Percentiles rank a stretch among this genome's conserved stretches.
phyloP scores from a whole-genome alignment of 1,284 basidiomycete species.

The Leccinum solheimii region DNA sequence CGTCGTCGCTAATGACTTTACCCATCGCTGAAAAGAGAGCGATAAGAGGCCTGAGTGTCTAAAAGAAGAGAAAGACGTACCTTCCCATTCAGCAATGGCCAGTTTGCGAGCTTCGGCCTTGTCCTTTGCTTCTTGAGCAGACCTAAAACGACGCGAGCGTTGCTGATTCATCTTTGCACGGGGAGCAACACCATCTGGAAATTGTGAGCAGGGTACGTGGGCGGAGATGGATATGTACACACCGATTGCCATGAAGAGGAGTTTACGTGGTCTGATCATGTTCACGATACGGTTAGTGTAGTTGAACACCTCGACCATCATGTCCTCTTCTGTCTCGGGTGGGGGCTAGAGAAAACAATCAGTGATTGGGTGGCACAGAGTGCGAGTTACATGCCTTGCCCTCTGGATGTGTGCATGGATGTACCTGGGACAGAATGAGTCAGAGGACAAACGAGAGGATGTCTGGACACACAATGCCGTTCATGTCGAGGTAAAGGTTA shows the following conservation, averaged over 20 bases:
- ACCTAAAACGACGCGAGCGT: constrained; percentile 92
- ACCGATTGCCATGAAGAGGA: constrained; percentile 99
- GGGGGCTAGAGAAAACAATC: constrained; percentile 59
- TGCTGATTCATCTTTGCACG: constrained; percentile 99
- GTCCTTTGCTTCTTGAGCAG: constrained; percentile 92
- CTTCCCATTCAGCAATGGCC: constrained; percentile 83
- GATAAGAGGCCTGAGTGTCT: constrained; percentile 2
- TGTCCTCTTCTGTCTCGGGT: constrained; percentile 97
- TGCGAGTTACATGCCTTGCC: constrained; percentile 63
- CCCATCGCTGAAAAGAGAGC: constrained; percentile 71
- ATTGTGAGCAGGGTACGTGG: not conserved
- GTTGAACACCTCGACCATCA: constrained; percentile 98
- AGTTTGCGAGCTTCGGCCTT: constrained; percentile 87
- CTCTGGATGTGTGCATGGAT: constrained; percentile 98
- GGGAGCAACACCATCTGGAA: constrained; percentile 91
- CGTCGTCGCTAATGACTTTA: constrained; percentile 82
- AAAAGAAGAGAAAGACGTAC: constrained; percentile 40
- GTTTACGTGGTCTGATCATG: constrained; percentile 93
- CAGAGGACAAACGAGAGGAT: not conserved
- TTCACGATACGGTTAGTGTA: constrained; percentile 98
- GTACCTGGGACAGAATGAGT: constrained; percentile 57
- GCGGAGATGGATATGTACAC: constrained; percentile 23
- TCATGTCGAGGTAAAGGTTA: constrained; percentile 94
- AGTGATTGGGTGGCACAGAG: constrained; percentile 5
- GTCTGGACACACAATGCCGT: constrained; percentile 66